Evolutionary conservation across 1,284 basidiomycete genomes (phyloP).

Genomic region (Tilletia setariae): DNA sequence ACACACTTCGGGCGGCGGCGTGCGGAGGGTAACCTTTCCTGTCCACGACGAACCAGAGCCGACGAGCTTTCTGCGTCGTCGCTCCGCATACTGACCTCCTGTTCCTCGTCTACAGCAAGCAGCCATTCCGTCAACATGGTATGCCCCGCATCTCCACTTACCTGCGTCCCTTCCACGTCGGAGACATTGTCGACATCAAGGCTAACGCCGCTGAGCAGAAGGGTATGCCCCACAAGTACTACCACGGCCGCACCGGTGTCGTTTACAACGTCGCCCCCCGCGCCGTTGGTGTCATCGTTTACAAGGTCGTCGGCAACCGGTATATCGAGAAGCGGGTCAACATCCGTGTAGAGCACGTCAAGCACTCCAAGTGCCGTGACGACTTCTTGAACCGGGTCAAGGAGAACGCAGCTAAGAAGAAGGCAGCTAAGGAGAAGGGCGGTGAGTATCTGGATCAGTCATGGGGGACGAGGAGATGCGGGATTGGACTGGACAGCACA

Average conservation of each 20-base stretch:
- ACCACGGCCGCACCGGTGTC: constrained; percentile 83
- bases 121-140: constrained; percentile 71
- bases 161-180: constrained; percentile 87
- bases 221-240: constrained; percentile 95
- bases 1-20: no score
- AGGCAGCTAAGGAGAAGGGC: constrained; percentile 66
- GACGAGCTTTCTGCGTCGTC: not conserved
- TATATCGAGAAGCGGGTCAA: constrained; percentile 99
- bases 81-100: not conserved
- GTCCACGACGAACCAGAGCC: no score
- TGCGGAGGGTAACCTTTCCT: no score
- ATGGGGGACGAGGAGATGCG: no score
- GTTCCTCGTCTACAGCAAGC: constrained; percentile 24
- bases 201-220: constrained; percentile 98
- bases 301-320: constrained; percentile 98
- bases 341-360: constrained; percentile 95
- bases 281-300: constrained; percentile 92
- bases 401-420: constrained; percentile 81
- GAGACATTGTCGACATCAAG: constrained; percentile 99
- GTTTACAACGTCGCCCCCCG: constrained; percentile 96
- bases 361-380: constrained; percentile 96
- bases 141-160: constrained; percentile 86
- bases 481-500: no score
- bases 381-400: constrained; percentile 97
- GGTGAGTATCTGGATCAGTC: not conserved